Conservation (phyloP, 2,329 filamentous ascomycete species). For the Xylaria sp. region DNA sequence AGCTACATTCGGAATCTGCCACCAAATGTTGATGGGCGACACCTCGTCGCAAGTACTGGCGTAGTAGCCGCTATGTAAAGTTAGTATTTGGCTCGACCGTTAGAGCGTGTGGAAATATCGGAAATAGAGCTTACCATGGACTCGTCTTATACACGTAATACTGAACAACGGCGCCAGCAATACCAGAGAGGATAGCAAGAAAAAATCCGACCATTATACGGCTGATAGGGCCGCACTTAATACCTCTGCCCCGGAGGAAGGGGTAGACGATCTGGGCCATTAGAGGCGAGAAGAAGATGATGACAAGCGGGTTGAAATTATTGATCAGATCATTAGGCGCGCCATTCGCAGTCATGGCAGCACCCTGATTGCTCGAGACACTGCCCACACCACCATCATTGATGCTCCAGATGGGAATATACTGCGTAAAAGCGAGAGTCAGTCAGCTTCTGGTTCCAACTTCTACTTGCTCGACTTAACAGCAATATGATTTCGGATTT, state of each 20-base stretch:
- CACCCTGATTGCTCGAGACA: background rate
- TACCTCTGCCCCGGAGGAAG: background rate
- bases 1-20: background rate
- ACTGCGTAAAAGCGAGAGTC: background rate
- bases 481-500: background rate
- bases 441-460: background rate
- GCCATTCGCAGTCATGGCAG: background rate
- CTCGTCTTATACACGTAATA: constrained; percentile 1
- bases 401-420: background rate
- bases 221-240: background rate
- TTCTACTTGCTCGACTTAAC: background rate
- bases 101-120: background rate
- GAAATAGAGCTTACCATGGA: background rate
- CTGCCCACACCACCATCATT: background rate
- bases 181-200: background rate
- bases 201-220: background rate
- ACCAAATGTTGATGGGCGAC: background rate
- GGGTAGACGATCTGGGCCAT: background rate
- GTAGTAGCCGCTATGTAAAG: background rate
- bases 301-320: background rate
- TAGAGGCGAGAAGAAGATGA: background rate
- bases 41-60: background rate
- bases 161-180: background rate
- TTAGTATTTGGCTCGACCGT: background rate
- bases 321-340: background rate